A percentile compares a stretch with the other conserved stretches of the same genome.
Conservation (phyloP, 1,139 yeast genomes). For the Yarrowia galli region DNA sequence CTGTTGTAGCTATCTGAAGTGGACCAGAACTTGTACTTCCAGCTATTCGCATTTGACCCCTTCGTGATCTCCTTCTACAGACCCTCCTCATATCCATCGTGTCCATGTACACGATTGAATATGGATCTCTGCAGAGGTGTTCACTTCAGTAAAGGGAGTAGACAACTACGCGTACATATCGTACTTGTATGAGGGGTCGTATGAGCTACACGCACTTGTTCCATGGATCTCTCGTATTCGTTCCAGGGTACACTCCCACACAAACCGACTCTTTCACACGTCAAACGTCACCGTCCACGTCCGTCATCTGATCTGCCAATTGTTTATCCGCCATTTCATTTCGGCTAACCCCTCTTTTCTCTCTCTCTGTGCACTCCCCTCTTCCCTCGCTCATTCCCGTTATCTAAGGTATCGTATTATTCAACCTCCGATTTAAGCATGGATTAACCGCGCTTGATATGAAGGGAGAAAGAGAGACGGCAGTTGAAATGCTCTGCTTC, state of each 20-base stretch:
- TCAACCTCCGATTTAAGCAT: slow-evolving; percentile 3
- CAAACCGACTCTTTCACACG: background rate
- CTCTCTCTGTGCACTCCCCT: background rate
- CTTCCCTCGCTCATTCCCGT: background rate
- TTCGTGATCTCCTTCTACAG: too few species aligned
- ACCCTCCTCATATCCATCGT: too few species aligned
- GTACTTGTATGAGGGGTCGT: background rate
- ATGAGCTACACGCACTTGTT: background rate
- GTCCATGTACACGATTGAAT: background rate
- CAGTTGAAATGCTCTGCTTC: too few species aligned
- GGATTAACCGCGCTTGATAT: slow-evolving; percentile 17
- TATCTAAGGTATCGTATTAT: slow-evolving; percentile 13
- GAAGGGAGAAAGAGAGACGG: background rate
- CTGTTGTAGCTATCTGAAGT: too few species aligned
- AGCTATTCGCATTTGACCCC: too few species aligned
- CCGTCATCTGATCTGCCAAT: background rate
- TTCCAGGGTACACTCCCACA: too few species aligned
- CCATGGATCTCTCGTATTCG: too few species aligned
- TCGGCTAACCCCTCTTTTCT: background rate
- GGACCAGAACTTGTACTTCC: too few species aligned
- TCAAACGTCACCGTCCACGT: background rate
- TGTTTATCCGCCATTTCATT: background rate
- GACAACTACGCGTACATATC: too few species aligned
- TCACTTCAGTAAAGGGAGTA: background rate
- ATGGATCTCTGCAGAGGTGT: background rate